A percentile compares a stretch with the other conserved stretches of the same genome.
Conservation (phyloP, 2,329 filamentous ascomycete genomes). For the Neofusicoccum parvum region DNA sequence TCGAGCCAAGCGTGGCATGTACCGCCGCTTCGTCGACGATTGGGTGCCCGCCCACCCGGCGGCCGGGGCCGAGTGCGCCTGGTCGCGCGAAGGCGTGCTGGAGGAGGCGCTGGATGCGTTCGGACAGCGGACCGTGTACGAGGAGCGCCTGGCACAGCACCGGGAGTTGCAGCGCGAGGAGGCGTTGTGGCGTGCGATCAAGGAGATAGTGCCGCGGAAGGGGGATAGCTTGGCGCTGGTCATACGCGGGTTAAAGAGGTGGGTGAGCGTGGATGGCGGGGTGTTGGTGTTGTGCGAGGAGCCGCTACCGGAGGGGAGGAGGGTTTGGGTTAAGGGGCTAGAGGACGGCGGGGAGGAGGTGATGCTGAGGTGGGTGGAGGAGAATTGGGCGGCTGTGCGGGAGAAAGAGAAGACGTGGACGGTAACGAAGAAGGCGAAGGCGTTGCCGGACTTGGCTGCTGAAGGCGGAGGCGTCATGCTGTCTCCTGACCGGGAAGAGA, state of each 20-base stretch:
- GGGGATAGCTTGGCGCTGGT: conserved; percentile 29
- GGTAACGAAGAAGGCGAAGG: background rate
- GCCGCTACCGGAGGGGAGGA: conserved; percentile 23
- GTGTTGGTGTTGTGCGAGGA: conserved; percentile 26
- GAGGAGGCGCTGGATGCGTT: conserved; percentile 59
- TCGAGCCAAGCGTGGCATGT: conserved; percentile 59
- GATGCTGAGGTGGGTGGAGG: conserved; percentile 32
- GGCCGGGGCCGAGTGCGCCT: conserved; percentile 30
- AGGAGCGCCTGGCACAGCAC: conserved; percentile 39
- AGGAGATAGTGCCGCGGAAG: conserved; percentile 37
- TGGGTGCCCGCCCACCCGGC: conserved; percentile 60
- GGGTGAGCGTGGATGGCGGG: conserved; percentile 35
- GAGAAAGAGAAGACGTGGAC: conserved; percentile 31
- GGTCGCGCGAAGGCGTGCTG: conserved; percentile 49
- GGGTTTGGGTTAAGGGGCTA: conserved; percentile 28
- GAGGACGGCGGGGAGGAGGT: conserved; percentile 19
- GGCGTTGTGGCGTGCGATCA: conserved; percentile 49
- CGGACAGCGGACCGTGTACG: conserved; percentile 49
- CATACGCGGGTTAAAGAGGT: conserved; percentile 37
- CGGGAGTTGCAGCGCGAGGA: conserved; percentile 42
- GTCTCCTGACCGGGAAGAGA: background rate
- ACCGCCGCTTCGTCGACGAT: conserved; percentile 62
- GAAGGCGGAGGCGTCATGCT: too few species aligned
- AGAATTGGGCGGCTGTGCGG: conserved; percentile 36
- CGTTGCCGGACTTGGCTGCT: background rate